phyloP scores from a whole-genome alignment of 441 rosid species.

The Brassica hybrid region DNA sequence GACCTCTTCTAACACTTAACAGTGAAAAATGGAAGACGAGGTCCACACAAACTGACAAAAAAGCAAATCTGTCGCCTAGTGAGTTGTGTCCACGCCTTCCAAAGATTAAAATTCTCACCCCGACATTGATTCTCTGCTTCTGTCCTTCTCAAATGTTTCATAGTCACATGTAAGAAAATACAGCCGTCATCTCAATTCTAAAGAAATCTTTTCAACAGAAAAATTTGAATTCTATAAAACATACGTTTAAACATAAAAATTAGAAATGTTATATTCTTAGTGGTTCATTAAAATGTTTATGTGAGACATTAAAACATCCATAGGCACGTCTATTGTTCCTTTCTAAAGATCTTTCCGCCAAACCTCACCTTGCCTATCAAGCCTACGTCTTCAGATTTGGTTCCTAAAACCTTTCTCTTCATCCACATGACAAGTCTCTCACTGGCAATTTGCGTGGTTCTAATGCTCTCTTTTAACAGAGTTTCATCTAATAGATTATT shows the following conservation, averaged over 20 bases:
- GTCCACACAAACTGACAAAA: constrained; percentile 37
- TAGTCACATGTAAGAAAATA: constrained; percentile 25
- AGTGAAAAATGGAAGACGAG: constrained; percentile 34
- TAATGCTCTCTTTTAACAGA: not conserved
- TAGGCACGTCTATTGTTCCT: not conserved
- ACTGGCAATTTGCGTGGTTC: not conserved
- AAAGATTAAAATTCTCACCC: constrained; percentile 25
- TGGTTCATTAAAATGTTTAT: not conserved
- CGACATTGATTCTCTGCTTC: constrained; percentile 44
- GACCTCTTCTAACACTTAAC: constrained; percentile 15
- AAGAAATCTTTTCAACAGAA: not conserved
- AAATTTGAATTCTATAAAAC: not conserved
- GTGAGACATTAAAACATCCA: not conserved
- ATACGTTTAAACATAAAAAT: not conserved
- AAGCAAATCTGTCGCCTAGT: constrained; percentile 32
- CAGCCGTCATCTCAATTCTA: constrained; percentile 33
- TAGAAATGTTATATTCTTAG: not conserved
- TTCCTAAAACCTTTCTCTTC: not conserved
- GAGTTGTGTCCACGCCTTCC: constrained; percentile 21
- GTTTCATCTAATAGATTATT: not conserved
- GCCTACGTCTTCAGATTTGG: constrained; percentile 7
- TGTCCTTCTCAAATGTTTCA: constrained; percentile 29
- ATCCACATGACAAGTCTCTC: not conserved
- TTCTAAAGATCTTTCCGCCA: constrained; percentile 19
- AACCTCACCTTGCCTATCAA: not conserved